Base-by-base conservation (phyloP, 2,329 filamentous ascomycete species). In the Endothia cerciana region DNA sequence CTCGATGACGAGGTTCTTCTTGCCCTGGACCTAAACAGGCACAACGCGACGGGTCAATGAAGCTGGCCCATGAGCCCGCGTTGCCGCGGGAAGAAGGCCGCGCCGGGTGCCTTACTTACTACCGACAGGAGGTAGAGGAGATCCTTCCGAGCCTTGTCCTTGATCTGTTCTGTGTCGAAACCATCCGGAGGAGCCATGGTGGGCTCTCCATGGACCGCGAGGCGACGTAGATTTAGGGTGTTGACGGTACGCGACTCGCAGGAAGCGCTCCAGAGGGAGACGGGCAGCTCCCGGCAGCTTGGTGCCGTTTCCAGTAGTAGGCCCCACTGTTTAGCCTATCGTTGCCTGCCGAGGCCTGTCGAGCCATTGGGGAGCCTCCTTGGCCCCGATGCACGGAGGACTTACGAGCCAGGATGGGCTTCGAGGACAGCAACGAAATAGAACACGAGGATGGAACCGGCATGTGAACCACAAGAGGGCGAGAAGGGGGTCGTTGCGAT, bases 1-100 rank as follows among this genome's bases (percentile, higher is more conserved):
- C 77, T 98, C 94, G 75, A 99, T 90, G 62, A 99, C 91, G 68
- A 99, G 84, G 75, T 97, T 98, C 85, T 99, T 99, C 87, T 98
- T 99, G 72, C 96, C 96, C 76, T 94, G 92, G 71, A 98, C 93
- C 95, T 99, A 75, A 66, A 62, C 62, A 45, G 60, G 64, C 64
- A 47, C 41, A 65, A 66, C 40, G 36, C 60, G 60, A 58, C 43
- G 55, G 62, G 60, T 68, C 64, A 68, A 65, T 68, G 63, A 61
- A 64, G 64, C 64, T 68, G 64, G 51, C 51, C 62, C 63, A 68
- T 68, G 64, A 66, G 64, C 36, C 5, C 17, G 36, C 65, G 59
- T 30, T 47, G 64, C 60, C 51, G 40, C 60, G 61, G 60, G 36
- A 36, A 25, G 11, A 41, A 40, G 62, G 33, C 33, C 17, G 28